Conservation (phyloP, 2,329 filamentous ascomycete genomes). For the Zelopaecilomyces penicillatus region DNA sequence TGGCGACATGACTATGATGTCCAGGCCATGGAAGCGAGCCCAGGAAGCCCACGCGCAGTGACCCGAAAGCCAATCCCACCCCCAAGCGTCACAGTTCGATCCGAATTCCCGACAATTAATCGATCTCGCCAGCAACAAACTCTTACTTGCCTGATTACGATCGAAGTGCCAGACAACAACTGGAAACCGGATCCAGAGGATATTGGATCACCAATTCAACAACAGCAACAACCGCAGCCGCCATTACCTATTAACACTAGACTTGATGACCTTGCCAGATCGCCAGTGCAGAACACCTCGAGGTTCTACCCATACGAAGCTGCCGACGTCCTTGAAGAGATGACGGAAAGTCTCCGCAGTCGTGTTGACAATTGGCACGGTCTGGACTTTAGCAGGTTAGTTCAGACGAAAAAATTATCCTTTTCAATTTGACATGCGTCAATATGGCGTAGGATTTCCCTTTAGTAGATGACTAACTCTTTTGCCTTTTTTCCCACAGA, state of each 20-base stretch:
- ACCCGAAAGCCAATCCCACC: constrained; percentile 82
- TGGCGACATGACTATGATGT: constrained; percentile 90
- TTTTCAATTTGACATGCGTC: neutral
- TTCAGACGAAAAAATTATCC: neutral
- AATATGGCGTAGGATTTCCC: constrained; percentile 10
- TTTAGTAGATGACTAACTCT: constrained; percentile 28
- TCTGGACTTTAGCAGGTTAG: constrained; percentile 74
- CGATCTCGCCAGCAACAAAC: constrained; percentile 90
- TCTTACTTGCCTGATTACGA: constrained; percentile 84
- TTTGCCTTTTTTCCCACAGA: constrained; percentile 21
- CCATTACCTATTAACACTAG: constrained; percentile 26
- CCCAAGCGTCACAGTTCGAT: constrained; percentile 87
- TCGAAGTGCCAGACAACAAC: constrained; percentile 88
- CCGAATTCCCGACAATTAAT: constrained; percentile 91
- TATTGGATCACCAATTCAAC: constrained; percentile 45
- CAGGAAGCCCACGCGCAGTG: constrained; percentile 63
- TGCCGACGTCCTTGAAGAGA: constrained; percentile 67
- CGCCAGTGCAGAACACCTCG: constrained; percentile 48
- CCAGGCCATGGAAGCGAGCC: constrained; percentile 86
- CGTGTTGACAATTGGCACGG: constrained; percentile 99
- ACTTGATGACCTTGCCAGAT: constrained; percentile 48
- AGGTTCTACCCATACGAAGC: constrained; percentile 66
- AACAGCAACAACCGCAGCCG: constrained; percentile 14
- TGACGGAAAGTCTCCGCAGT: constrained; percentile 73
- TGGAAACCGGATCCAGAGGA: constrained; percentile 85